Evolutionary conservation across 108 stramenopile genomes (phyloP).

Genomic region (Parmales sp.): DNA sequence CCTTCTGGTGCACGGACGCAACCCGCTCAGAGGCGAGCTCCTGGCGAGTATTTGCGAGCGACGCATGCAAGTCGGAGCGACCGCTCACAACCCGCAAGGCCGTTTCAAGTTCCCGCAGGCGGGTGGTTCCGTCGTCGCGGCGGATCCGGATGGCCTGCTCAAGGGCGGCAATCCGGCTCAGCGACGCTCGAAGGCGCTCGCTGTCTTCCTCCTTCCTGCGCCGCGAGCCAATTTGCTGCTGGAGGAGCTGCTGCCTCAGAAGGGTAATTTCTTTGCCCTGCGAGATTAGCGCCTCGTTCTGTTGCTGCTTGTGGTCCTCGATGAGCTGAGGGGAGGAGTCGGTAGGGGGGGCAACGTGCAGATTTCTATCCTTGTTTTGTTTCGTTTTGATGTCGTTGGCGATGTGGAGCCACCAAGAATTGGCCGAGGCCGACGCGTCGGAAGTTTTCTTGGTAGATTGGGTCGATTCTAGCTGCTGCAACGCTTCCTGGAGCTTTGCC

Average conservation of each 20-base stretch:
- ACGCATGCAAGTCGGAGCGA: not conserved
- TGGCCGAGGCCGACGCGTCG: not conserved
- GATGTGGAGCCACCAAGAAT: conserved; percentile 2
- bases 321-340: too few relatives aligned
- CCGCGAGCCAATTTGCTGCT: not conserved
- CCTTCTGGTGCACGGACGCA: not conserved
- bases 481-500: conserved; percentile 10
- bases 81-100: conserved; percentile 1
- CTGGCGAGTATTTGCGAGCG: not conserved
- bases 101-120: not conserved
- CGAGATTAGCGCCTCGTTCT: not conserved
- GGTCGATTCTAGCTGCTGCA: not conserved
- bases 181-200: not conserved
- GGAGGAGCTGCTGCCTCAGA: not conserved
- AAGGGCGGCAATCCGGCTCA: not conserved
- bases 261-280: not conserved
- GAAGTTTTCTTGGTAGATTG: too few relatives aligned
- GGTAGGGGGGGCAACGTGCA: too few relatives aligned
- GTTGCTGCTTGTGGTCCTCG: not conserved
- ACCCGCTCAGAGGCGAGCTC: not conserved
- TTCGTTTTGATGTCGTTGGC: conserved; percentile 1
- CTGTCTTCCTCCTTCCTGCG: not conserved
- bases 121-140: not conserved
- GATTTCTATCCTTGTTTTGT: too few relatives aligned
- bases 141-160: conserved; percentile 6